Base-by-base conservation (phyloP, 1,139 yeast genomes). In the Suhomyces terraborum region DNA sequence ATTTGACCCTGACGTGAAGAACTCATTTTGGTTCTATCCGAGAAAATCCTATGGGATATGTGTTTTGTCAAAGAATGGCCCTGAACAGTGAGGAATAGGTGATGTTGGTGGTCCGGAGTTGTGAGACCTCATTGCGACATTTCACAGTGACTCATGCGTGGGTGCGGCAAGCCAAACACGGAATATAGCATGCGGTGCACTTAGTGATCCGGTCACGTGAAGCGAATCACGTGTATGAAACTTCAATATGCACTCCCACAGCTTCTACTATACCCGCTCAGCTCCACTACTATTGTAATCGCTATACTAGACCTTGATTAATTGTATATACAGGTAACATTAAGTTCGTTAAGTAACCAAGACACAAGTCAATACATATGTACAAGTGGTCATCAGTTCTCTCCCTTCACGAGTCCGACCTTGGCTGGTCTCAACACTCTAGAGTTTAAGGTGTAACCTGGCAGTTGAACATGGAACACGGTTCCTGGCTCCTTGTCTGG, bases 351-450 rank as follows among this genome's bases (percentile, higher is more conserved):
- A 26, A 26, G 20, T 25, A 32, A 32, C 36, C 32, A 26, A 32
- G 20, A 25, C 19, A 22, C 29, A 16, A 36, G 38, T 42, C 43
- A 31, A 35, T 39, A n/a, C n/a, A n/a, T n/a, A 39, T 42, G 35
- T 38, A 38, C 42, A 38, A 30, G 42, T 16, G 36, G 37, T 32
- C 40, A 32, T 38, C 26, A 39, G 16, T 32, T 38, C 50, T 48
- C 56, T 38, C 47, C 81, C 70, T 85, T 87, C 52, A 89, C 97
- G 59, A 91, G 80, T 55, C 98, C 97, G 53, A 91, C 98, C 75
- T 91, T 91, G 48, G 98, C 96, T 30, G 98, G 96, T 68, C 98
- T 82, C 61, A 91, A 77, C 33, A 89, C 96, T 62, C 97, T 79
- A 53, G 85, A 81, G 66, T 89, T 89, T 59, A 88, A 77, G 45